These are phyloP conservation scores for Fraxinus xanthoxyloides DNA, from an alignment of 305 asterid genomes.

Conservation along the genomic window DNA sequence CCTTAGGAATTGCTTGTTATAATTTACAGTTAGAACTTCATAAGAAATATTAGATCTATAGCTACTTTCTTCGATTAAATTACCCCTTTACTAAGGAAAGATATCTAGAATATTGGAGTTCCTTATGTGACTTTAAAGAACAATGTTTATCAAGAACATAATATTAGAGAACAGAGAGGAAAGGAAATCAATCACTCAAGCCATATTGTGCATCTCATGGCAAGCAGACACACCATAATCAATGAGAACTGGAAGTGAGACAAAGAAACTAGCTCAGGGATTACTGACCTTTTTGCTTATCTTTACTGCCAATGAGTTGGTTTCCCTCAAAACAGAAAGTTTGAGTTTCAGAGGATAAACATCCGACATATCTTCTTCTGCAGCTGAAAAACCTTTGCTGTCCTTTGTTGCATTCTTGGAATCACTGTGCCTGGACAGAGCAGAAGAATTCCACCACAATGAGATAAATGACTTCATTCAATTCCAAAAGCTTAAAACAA, in stretches of 20 bases:
- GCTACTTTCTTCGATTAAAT: not conserved
- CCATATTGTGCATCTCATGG: slow-evolving; percentile 5
- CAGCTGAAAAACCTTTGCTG: slow-evolving; percentile 51
- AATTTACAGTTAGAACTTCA: not conserved
- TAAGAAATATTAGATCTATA: not conserved
- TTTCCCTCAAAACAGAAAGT: slow-evolving; percentile 68
- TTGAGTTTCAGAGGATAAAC: slow-evolving; percentile 88
- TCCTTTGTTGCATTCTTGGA: slow-evolving; percentile 60
- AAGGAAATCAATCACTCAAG: slow-evolving; percentile 7
- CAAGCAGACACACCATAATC: slow-evolving; percentile 14
- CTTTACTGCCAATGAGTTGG: slow-evolving; percentile 64
- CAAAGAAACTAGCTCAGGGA: slow-evolving; percentile 16
- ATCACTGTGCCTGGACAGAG: slow-evolving; percentile 75
- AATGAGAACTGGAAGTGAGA: slow-evolving; percentile 5
- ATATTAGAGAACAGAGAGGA: not conserved
- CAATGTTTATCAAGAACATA: not conserved
- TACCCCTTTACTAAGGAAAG: not conserved
- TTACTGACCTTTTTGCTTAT: slow-evolving; percentile 79
- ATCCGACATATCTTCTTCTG: slow-evolving; percentile 88
- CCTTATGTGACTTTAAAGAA: not conserved
- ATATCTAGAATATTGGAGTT: slow-evolving; percentile 2
- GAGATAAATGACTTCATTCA: slow-evolving; percentile 20
- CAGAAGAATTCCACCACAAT: slow-evolving; percentile 7
- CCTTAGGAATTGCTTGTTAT: not conserved
- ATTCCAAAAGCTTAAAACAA: slow-evolving; percentile 10